Evolutionary conservation across 768 basidiomycete species (phyloP).

Genomic region (Hortiboletus campestris): DNA sequence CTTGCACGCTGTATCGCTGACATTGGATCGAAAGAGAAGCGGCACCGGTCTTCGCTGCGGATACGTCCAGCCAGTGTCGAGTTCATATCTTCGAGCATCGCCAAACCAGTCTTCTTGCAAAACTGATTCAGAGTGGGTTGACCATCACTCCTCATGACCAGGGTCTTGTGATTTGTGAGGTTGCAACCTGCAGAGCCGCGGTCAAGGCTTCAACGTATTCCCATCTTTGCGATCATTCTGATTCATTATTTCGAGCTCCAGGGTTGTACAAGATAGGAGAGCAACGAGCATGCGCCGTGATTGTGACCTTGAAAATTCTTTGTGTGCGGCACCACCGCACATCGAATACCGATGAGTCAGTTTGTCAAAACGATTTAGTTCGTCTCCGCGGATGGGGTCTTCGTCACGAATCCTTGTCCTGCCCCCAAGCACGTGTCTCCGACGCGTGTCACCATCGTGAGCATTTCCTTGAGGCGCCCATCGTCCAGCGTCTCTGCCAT

Average conservation of each 20-base stretch:
- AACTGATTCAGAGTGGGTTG: neutral
- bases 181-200: slow-evolving; percentile 1
- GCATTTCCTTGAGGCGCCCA: neutral
- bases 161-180: neutral
- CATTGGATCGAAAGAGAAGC: slow-evolving; percentile 19
- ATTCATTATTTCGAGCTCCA: slow-evolving; percentile 2
- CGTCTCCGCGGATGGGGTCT: slow-evolving; percentile 2
- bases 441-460: slow-evolving; percentile 5
- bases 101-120: slow-evolving; percentile 4
- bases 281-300: neutral
- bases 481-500: neutral
- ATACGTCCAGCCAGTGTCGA: neutral
- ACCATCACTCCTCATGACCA: neutral
- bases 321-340: neutral
- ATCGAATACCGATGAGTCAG: neutral
- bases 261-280: slow-evolving; percentile 11
- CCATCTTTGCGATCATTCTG: slow-evolving; percentile 1
- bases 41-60: slow-evolving; percentile 16
- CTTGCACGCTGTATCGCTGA: slow-evolving; percentile 9
- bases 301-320: neutral
- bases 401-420: slow-evolving; percentile 9
- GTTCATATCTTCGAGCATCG: slow-evolving; percentile 19
- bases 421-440: slow-evolving; percentile 17
- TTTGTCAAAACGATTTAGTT: neutral
- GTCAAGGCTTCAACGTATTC: neutral